These are phyloP conservation scores for Penicillium sp. DNA, from an alignment of 2,329 filamentous ascomycete genomes.

Conservation along the genomic window DNA sequence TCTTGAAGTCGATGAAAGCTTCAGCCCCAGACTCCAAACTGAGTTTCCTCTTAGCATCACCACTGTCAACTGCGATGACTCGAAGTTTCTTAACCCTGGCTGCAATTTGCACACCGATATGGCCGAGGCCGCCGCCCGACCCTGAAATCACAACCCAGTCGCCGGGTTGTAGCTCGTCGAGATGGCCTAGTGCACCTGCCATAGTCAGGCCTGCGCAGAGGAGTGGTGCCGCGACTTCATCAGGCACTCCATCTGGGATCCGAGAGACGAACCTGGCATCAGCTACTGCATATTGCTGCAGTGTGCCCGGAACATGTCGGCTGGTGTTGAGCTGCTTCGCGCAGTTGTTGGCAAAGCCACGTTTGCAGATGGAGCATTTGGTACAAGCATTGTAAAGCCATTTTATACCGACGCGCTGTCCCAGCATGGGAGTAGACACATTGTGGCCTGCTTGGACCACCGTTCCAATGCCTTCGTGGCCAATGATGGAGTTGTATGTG, in stretches of 20 bases:
- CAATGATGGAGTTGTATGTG: slow-evolving; percentile 25
- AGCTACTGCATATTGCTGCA: slow-evolving; percentile 25
- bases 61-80: slow-evolving; percentile 46
- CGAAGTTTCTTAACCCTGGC: slow-evolving; percentile 52
- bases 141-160: slow-evolving; percentile 47
- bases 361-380: slow-evolving; percentile 20
- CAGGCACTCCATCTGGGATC: slow-evolving; percentile 15
- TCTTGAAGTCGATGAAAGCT: slow-evolving; percentile 20
- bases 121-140: slow-evolving; percentile 51
- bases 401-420: slow-evolving; percentile 22
- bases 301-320: slow-evolving; percentile 23
- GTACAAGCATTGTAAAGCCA: slow-evolving; percentile 26
- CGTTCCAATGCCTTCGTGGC: slow-evolving; percentile 25
- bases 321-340: slow-evolving; percentile 22
- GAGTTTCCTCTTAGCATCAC: slow-evolving; percentile 16
- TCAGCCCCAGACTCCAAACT: slow-evolving; percentile 21
- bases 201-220: slow-evolving; percentile 23
- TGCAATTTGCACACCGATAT: slow-evolving; percentile 52
- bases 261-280: slow-evolving; percentile 21
- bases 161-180: slow-evolving; percentile 19
- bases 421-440: slow-evolving; percentile 12
- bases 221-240: slow-evolving; percentile 19
- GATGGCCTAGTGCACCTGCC: slow-evolving; percentile 17
- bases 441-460: slow-evolving; percentile 15
- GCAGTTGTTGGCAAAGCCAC: slow-evolving; percentile 18